Base-by-base conservation (phyloP, 768 basidiomycete species). In the Collybia mongolica region DNA sequence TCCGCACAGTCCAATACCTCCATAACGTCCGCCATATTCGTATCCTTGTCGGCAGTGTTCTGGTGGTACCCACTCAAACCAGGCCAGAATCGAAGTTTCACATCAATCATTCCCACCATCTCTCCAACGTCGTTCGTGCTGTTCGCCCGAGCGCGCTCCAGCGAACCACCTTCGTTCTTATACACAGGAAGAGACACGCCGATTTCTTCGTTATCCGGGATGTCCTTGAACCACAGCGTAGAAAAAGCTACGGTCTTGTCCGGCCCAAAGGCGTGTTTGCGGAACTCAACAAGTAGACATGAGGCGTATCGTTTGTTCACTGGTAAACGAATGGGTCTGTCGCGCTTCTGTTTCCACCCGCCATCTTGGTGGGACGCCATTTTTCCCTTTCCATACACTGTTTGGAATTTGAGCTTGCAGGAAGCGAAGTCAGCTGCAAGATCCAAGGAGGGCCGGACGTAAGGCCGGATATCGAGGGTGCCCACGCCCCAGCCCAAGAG, bases 401-500 rank as follows among this genome's bases (percentile, higher is more conserved):
- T 72, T n/a, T 64, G 72, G 43, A 80, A 58, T 1, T 73, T 63
- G 7, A 81, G 61, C 28, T 63, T 62, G 56, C 74, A 78, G 24
- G 69, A 61, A 1, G 61, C 53, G 18, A 79, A 61, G 38, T 76
- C 73, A 0, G 54, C 54, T 0, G 66, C 60, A 9, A 75, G 54
- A 17, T 65, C 52, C 6, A 59, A 52, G 1, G 61, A 60, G 2
- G 65, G 57, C 5, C 62, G 60, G 19, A 72, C 73, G 22, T 57
- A 51, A 4, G 70, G 62, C 7, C 58, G 59, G 37, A 83, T 65
- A 49, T 84, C 83, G 37, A 90, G 73, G 0, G 84, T 87, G 29
- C 83, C 84, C 6, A 84, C 77, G 44, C 88, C 84, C 81, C 84
- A 86, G 6, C 88, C 88, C 11, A 74, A 69, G 37, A 87, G 72